Evolutionary conservation across 1,139 yeast genomes (phyloP), one percentile per base, ranked within the genome.

Genomic region (Hyphopichia burtonii): DNA sequence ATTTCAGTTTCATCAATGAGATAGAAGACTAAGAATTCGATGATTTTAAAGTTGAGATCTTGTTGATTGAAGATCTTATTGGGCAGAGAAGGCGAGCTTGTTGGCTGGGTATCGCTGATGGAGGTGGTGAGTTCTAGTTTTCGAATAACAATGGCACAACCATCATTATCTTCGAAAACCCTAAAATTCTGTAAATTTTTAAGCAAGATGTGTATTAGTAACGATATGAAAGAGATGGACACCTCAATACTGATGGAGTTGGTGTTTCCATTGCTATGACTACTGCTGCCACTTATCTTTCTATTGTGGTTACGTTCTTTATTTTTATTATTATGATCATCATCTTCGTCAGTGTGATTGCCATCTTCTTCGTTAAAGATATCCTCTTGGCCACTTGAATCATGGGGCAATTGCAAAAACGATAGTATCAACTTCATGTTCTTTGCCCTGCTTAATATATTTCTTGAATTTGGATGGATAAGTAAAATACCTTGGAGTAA

Each of bases 11-110:
- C 94, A n/a, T 89, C 91, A 7, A 80, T 73, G 44, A 86, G 61
- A 54, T 86, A 86, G 55, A 86, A 83, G 45, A 86, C 76, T 44
- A 86, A 64, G 56, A 86, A 86, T 61, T 86, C 94, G 39, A 86
- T 74, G 23, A 83, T 75, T 52, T 83, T 82, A 49, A 84, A 77
- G 46, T 76, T 76, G 12, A 79, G 64, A 34, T 66, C 69, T 47
- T 77, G 79, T 53, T 57, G 71, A 48, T 43, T 54, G 7, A 44
- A 43, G 11, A 41, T 30, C 31, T 36, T 38, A 12, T 40, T 42
- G 30, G 50, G 37, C 31, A 12, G 43, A 42, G 19, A 44, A 46
- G 27, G 55, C 43, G 34, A n/a, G n/a, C 27, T 36, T 4, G 11
- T 33, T 10, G 38, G 32, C 17, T 36, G 38, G 15, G 38, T 12